These are phyloP conservation scores for Fagopyrum homotropicum DNA, from an alignment of 148 eudicot genomes.

Conservation along the genomic window DNA sequence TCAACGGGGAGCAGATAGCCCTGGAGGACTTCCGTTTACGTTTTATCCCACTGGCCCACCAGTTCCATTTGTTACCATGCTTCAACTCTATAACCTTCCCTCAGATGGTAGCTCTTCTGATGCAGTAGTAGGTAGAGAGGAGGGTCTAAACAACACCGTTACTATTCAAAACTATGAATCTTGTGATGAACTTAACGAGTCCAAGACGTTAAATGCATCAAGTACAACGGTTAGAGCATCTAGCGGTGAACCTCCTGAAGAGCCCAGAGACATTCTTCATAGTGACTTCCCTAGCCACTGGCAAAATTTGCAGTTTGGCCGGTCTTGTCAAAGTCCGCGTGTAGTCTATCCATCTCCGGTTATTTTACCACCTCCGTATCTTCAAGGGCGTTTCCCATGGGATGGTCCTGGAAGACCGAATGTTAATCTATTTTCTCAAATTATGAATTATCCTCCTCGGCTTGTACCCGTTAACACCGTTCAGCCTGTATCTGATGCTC, in stretches of 20 bases:
- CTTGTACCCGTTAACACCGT: slow-evolving; percentile 59
- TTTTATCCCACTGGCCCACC: slow-evolving; percentile 93
- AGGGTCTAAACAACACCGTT: slow-evolving; percentile 28
- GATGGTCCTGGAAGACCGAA: slow-evolving; percentile 82
- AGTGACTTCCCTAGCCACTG: slow-evolving; percentile 83
- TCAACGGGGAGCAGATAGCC: slow-evolving; percentile 44
- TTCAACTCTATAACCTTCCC: slow-evolving; percentile 48
- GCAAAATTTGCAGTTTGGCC: slow-evolving; percentile 77
- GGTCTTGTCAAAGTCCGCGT: slow-evolving; percentile 62
- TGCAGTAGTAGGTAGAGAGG: slow-evolving; percentile 37
- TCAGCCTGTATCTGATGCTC: slow-evolving; percentile 49
- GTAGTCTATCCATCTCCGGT: slow-evolving; percentile 43
- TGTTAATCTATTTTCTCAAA: slow-evolving; percentile 46
- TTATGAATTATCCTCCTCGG: slow-evolving; percentile 54
- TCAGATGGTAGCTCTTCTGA: slow-evolving; percentile 42
- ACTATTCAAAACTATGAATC: slow-evolving; percentile 30
- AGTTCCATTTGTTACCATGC: slow-evolving; percentile 81
- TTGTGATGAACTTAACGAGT: slow-evolving; percentile 28
- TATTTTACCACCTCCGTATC: slow-evolving; percentile 57
- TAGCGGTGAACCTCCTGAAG: slow-evolving; percentile 28
- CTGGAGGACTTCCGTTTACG: slow-evolving; percentile 37
- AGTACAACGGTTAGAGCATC: slow-evolving; percentile 23
- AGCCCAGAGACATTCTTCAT: slow-evolving; percentile 59
- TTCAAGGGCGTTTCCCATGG: slow-evolving; percentile 68
- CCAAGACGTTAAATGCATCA: slow-evolving; percentile 27